Evolutionary conservation across 2,329 filamentous ascomycete genomes (phyloP), one percentile per base, ranked within the genome.

Genomic region (Sporothrix protearum): DNA sequence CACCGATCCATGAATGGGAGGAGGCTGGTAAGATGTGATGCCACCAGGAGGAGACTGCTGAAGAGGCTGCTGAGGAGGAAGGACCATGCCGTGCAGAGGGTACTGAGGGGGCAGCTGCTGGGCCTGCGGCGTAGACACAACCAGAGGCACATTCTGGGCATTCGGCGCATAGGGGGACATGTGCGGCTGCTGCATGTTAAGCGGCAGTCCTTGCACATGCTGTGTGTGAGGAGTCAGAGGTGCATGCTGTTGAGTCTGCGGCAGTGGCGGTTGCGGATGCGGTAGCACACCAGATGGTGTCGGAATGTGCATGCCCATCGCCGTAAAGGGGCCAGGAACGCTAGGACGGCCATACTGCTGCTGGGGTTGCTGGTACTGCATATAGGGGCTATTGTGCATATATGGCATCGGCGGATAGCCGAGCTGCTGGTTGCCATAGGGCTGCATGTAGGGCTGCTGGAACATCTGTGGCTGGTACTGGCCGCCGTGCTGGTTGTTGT

Each of bases 331-430:
- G 12, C 59, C 59, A 28, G 59, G 59, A 28, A 45, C 7, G 28
- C 59, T 30, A 39, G 85, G 85, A 69, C 83, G 82, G 49, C 80
- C 79, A 75, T 88, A 87, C 12, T 78, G 79, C 71, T 82, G 80
- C 71, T 81, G 83, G 75, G 87, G 87, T 22, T 83, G 81, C 76
- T 84, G 80, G 76, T 86, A 87, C 39, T 14, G 63, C 51, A 71
- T 42, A 16, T 51, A 68, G 28, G 59, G 36, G 9, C 9, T 10
- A 74, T 82, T 84, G 77, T 88, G 89, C 76, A 53, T 39, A n/a
- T 91, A 88, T 66, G 82, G 87, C 80, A 89, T 85, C 75, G 85
- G 86, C 42, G 85, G 83, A 73, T 85, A 86, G 77, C 51, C 74
- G 28, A 86, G 87, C 75, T 80, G 76, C 30, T 71, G 63, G 75